Percentiles rank a stretch among this genome's conserved stretches.
These are phyloP conservation scores for Delphinella strobiligena DNA, from an alignment of 2,329 filamentous ascomycete species.

Conservation along the genomic window DNA sequence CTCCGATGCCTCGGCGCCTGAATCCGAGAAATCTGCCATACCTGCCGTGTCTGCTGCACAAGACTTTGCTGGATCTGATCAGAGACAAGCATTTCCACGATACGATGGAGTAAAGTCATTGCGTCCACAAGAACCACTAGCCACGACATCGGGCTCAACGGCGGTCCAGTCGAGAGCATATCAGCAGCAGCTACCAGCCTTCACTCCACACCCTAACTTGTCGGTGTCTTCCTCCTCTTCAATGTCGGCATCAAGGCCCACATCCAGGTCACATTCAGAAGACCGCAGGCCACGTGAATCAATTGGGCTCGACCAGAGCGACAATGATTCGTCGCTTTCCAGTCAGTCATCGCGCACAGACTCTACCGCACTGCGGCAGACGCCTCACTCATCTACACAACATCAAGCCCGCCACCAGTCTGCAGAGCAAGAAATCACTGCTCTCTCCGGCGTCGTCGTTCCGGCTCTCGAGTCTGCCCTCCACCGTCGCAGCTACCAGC, in stretches of 20 bases:
- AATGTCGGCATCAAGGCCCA: background rate
- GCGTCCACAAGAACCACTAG: background rate
- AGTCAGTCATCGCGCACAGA: background rate
- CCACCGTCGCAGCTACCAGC: slow-evolving; percentile 55
- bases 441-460: slow-evolving; percentile 80
- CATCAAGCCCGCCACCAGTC: slow-evolving; percentile 41
- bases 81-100: slow-evolving; percentile 18
- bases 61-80: background rate
- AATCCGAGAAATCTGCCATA: slow-evolving; percentile 1
- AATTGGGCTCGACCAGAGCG: background rate
- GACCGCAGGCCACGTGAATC: background rate
- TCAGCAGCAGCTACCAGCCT: background rate
- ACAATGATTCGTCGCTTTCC: slow-evolving; percentile 3
- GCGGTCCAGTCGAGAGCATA: background rate
- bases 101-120: slow-evolving; percentile 3
- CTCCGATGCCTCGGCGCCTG: slow-evolving; percentile 14
- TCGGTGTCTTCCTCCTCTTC: slow-evolving; percentile 2
- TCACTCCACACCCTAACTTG: background rate
- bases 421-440: slow-evolving; percentile 53
- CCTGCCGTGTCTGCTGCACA: background rate
- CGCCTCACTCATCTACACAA: slow-evolving; percentile 27
- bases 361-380: slow-evolving; percentile 19
- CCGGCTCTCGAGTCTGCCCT: slow-evolving; percentile 86
- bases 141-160: background rate
- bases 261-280: background rate